Conservation (phyloP, 805 yeast genomes). For the Candida orba region DNA sequence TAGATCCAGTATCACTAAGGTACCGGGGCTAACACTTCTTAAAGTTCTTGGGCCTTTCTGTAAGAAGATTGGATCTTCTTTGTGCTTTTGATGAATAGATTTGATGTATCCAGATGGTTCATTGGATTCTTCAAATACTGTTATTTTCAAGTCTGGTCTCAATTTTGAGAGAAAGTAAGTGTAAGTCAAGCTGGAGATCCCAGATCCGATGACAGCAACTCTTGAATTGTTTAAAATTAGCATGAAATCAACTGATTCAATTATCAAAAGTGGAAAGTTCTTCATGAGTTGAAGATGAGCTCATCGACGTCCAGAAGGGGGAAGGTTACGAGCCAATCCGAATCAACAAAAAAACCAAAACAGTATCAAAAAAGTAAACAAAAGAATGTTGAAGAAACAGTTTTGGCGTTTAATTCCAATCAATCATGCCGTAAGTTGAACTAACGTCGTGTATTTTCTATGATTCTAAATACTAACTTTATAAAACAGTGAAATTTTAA, state of each 20-base stretch:
- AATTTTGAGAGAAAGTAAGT: slow-evolving; percentile 59
- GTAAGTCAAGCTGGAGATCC: slow-evolving; percentile 77
- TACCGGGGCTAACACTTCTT: slow-evolving; percentile 76
- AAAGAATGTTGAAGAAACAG: neutral
- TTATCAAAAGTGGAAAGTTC: neutral
- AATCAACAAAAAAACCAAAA: neutral
- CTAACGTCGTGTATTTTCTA: neutral
- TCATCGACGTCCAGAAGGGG: neutral
- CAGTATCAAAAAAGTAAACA: neutral
- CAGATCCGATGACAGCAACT: slow-evolving; percentile 80
- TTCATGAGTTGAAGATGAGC: neutral
- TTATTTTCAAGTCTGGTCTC: slow-evolving; percentile 71
- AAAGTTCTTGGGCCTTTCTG: slow-evolving; percentile 93
- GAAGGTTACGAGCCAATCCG: neutral
- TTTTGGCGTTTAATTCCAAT: neutral
- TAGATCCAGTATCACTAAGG: slow-evolving; percentile 58
- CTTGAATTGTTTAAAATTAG: slow-evolving; percentile 22
- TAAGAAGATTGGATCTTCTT: slow-evolving; percentile 27
- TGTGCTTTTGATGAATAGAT: slow-evolving; percentile 34
- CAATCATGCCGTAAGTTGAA: slow-evolving; percentile 8
- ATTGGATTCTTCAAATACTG: slow-evolving; percentile 47
- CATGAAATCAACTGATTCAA: neutral
- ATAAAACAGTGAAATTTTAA: slow-evolving; percentile 49
- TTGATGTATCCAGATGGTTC: slow-evolving; percentile 76
- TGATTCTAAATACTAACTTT: neutral